Evolutionary conservation across 345 rosid species (phyloP).

Genomic region (Moringa oleifera): DNA sequence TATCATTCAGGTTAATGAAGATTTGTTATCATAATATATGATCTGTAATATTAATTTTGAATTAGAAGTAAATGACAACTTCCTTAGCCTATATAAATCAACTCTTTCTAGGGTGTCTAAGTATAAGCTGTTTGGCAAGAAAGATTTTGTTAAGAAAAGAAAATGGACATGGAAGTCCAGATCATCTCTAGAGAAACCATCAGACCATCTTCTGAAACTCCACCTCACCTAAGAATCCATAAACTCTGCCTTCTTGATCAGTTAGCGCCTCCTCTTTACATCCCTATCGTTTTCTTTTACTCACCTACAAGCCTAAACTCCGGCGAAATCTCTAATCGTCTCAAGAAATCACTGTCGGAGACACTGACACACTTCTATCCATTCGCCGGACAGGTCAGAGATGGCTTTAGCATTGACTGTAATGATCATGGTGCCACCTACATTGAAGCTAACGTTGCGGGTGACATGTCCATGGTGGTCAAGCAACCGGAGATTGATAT

Average conservation of each 20-base stretch:
- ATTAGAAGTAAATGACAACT: too few species aligned
- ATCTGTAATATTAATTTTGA: too few species aligned
- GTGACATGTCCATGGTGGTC: slow-evolving; percentile 13
- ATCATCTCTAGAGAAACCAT: slow-evolving; percentile 22
- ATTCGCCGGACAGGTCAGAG: slow-evolving; percentile 21
- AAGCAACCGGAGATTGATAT: slow-evolving; percentile 2
- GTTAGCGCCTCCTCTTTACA: slow-evolving; percentile 8
- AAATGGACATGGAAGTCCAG: slow-evolving; percentile 16
- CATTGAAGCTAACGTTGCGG: slow-evolving; percentile 11
- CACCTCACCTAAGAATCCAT: slow-evolving; percentile 15
- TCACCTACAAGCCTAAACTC: not conserved
- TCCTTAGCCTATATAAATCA: too few species aligned
- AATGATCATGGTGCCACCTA: slow-evolving; percentile 20
- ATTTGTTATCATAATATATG: too few species aligned
- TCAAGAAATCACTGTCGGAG: slow-evolving; percentile 22
- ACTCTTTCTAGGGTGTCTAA: too few species aligned
- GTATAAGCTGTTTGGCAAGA: too few species aligned
- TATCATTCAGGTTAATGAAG: too few species aligned
- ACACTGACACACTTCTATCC: slow-evolving; percentile 18
- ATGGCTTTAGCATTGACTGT: slow-evolving; percentile 19
- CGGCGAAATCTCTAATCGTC: not conserved
- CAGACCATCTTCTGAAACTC: slow-evolving; percentile 30
- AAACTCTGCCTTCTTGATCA: slow-evolving; percentile 31
- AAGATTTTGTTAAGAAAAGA: too few species aligned
- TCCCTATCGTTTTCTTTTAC: slow-evolving; percentile 23